Base-by-base conservation (phyloP, 176 grass and related monocot genomes). In the Lolium multiflorum region DNA sequence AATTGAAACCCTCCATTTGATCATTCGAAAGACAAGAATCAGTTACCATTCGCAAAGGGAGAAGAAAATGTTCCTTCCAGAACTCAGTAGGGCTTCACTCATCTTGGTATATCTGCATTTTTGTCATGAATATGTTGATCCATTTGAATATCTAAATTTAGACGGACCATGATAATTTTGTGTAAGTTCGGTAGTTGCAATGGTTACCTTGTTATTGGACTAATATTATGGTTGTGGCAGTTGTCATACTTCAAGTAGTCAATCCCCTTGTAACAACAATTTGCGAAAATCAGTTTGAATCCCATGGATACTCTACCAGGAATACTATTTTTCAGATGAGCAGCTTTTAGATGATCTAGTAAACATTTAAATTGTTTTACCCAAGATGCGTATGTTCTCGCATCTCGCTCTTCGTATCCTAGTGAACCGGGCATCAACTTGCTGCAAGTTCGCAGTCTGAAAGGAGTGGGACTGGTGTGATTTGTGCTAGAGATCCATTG, bases 1-100 rank as follows among this genome's bases (percentile, higher is more conserved):
- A 77, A 4, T 39, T 78, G 52, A 38, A 62, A 52, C 4, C 46
- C 51, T 21, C 65, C 56, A 71, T 51, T 74, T 11, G 10, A 13
- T 50, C 20, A 41, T 55, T 54, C 49, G 16, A 21, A 50, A 39
- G 2, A 60, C 24, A 61, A 58, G 35, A 52, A 89, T 35, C 20
- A 87, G 12, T 84, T 80, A 89, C 91, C 91, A 90, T 81, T 90
- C 88, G 28, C 84, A 90, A 11, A 90, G 69, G 78, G 88, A 93
- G 57, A 88, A 93, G 81, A 90, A 90, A 84, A 93, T 90, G 11
- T 35, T 71, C 74, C 71, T 81, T 69, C 84, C 88, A 82, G 80
- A 87, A 64, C 70, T 87, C 77, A 63, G 69, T 90, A 92, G 84
- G 6, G 84, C 81, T 39, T 64, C 69, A 7, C 91, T 81, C 84